phyloP scores from a whole-genome alignment of 2,329 filamentous ascomycete genomes.

The Cercospora beticola region DNA sequence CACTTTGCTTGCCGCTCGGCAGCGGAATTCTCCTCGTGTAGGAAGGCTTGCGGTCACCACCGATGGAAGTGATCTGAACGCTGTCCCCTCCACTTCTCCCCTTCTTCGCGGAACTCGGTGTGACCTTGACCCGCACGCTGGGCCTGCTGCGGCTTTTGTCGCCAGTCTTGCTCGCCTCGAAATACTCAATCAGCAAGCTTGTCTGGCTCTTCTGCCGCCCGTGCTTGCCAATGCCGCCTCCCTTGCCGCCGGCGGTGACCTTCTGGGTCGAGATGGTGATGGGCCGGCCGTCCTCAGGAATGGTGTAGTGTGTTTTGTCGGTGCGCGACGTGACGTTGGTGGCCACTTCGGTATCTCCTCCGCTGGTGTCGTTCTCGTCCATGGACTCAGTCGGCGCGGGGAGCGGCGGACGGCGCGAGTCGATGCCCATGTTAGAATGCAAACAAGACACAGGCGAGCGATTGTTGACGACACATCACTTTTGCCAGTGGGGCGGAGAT shows the following conservation, averaged over 20 bases:
- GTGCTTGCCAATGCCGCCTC: constrained; percentile 56
- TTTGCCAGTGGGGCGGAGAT: constrained; percentile 9
- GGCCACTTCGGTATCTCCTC: constrained; percentile 54
- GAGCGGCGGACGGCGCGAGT: constrained; percentile 54
- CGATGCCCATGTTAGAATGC: constrained; percentile 23
- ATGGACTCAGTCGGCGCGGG: constrained; percentile 75
- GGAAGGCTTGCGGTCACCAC: constrained; percentile 68
- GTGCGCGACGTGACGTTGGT: constrained; percentile 68
- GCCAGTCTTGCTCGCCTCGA: constrained; percentile 73
- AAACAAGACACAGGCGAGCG: constrained; percentile 7
- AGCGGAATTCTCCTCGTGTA: constrained; percentile 69
- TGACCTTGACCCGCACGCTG: constrained; percentile 77
- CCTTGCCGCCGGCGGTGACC: constrained; percentile 41
- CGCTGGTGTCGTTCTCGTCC: constrained; percentile 49
- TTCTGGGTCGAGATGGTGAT: constrained; percentile 84
- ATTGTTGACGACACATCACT: constrained; percentile 14
- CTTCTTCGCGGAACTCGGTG: constrained; percentile 66
- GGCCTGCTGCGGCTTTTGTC: constrained; percentile 66
- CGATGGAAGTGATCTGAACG: constrained; percentile 82
- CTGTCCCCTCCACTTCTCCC: constrained; percentile 63
- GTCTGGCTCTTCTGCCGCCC: constrained; percentile 70
- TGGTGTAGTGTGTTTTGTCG: constrained; percentile 71
- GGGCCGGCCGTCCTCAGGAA: constrained; percentile 84
- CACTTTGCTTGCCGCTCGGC: constrained; percentile 41
- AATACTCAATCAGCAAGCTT: constrained; percentile 91